phyloP scores from a whole-genome alignment of 805 yeast species.

The Metschnikowia kofuensis region DNA sequence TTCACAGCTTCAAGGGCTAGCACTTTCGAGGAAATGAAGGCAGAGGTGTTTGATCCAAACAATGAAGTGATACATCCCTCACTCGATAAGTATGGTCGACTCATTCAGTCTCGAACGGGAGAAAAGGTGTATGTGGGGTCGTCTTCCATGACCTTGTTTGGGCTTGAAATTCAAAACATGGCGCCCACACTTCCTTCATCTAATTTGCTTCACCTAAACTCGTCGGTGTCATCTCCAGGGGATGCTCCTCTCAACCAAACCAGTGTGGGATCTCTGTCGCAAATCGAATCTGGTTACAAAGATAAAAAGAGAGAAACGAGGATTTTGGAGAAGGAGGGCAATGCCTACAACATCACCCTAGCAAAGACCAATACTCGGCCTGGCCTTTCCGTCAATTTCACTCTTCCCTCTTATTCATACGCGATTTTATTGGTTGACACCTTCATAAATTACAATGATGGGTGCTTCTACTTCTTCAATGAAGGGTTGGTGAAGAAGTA shows the following conservation, averaged over 20 bases:
- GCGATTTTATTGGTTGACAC: constrained; percentile 74
- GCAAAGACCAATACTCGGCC: constrained; percentile 68
- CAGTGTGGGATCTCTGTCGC: constrained; percentile 8
- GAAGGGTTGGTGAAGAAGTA: constrained; percentile 75
- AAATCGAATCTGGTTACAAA: constrained; percentile 9
- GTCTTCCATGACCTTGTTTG: constrained; percentile 79
- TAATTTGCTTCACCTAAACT: constrained; percentile 16
- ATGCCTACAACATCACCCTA: constrained; percentile 67
- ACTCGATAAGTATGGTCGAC: constrained; percentile 65
- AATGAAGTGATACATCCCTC: constrained; percentile 66
- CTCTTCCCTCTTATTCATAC: constrained; percentile 73
- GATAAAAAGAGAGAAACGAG: constrained; percentile 47
- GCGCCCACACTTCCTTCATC: constrained; percentile 36
- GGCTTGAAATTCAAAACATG: constrained; percentile 70
- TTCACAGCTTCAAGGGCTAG: constrained; percentile 1
- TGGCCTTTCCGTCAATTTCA: constrained; percentile 65
- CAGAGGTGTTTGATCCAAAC: constrained; percentile 2
- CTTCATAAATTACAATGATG: constrained; percentile 75
- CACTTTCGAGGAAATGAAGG: constrained; percentile 4
- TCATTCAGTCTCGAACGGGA: constrained; percentile 73
- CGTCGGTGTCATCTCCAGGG: constrained; percentile 14
- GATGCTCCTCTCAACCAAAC: constrained; percentile 12
- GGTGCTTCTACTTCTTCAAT: constrained; percentile 80
- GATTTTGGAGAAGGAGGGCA: constrained; percentile 68
- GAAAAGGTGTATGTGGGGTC: constrained; percentile 76